Evolutionary conservation across 345 rosid genomes (phyloP), one percentile per base, ranked within the genome.

Genomic region (Schrenkiella parvula): DNA sequence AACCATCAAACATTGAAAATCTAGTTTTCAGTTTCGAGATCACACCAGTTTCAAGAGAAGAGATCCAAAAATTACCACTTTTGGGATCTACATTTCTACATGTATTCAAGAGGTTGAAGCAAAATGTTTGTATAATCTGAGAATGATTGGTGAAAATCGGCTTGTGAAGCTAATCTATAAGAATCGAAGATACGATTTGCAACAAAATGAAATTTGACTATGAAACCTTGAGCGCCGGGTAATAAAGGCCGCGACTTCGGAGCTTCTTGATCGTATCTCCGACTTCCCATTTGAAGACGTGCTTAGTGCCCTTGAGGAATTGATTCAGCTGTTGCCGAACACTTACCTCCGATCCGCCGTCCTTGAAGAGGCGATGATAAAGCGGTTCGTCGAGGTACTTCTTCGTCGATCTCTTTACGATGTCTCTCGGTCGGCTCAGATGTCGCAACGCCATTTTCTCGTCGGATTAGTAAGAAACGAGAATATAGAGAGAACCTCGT

Each of bases 271-370:
- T 72, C 21, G 99, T 89, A 65, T 87, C 87, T 13, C 91, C 96
- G 2, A 88, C 93, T 73, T 95, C 99, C 99, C 99, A 95, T 85
- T 95, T 95, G 83, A 74, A 95, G 18, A 84, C 98, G 57, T 88
- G 91, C 74, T 91, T 95, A 57, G 86, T 81, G 85, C 91, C 82
- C 73, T 84, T 91, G 76, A 95, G 80, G 84, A 95, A 89, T 64
- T 68, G 82, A 66, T 89, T 95, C 67, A 95, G 78, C 68, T 89
- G 90, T 41, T 84, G 88, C 6, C 87, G 84, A 50, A 95, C 88
- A 54, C 71, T 85, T 10, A 76, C 61, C 78, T 91, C 96, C 7
- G 88, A 58, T 64, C 95, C 74, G 2, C 99, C 98, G 43, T 87
- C 82, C 52, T 86, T 87, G 87, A 95, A 91, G 23, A 95, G 91